Evolutionary conservation across 805 yeast species (phyloP).

Genomic region (Candida boleticola): DNA sequence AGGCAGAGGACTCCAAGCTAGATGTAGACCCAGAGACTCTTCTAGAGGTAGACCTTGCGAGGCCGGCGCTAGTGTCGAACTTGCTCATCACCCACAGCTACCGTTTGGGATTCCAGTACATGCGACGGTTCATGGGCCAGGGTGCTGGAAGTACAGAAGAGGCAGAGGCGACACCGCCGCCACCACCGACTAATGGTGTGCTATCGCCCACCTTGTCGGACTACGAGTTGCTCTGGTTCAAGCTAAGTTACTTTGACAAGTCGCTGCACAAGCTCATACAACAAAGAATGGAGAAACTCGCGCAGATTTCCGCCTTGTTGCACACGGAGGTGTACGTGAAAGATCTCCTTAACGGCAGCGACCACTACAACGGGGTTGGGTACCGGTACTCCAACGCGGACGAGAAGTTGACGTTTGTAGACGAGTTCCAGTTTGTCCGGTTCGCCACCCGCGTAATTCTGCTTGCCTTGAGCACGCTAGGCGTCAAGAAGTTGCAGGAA

Average conservation of each 20-base stretch:
- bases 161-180: too few species aligned
- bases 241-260: conserved; percentile 16
- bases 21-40: neutral
- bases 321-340: conserved; percentile 7
- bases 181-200: neutral
- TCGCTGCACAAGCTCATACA: conserved; percentile 10
- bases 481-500: neutral
- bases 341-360: neutral
- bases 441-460: neutral
- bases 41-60: neutral
- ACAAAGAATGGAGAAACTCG: conserved; percentile 8
- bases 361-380: neutral
- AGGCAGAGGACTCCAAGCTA: neutral
- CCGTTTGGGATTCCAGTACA: conserved; percentile 11
- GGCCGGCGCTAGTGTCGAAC: conserved; percentile 11
- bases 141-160: neutral
- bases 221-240: conserved; percentile 16
- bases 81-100: conserved; percentile 15
- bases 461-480: neutral
- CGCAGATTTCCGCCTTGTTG: conserved; percentile 6
- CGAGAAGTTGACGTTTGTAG: neutral
- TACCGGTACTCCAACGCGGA: neutral
- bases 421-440: neutral
- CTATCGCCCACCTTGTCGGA: neutral
- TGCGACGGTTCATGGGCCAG: neutral